Conservation (phyloP, 2,329 filamentous ascomycete genomes). For the Colletotrichum sp. region DNA sequence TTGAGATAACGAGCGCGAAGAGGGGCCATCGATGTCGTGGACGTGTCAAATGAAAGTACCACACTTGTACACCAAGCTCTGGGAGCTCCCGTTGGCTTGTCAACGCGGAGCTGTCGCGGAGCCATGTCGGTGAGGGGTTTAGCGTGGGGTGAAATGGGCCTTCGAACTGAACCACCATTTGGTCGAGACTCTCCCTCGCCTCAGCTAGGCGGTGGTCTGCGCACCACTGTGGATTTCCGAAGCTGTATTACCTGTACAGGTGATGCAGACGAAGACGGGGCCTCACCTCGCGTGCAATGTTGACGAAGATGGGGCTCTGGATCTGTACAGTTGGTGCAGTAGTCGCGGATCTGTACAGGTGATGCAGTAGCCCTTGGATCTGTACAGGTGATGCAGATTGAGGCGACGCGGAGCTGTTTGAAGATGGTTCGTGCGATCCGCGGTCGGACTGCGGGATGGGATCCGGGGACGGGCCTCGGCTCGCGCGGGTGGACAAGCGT, state of each 20-base stretch:
- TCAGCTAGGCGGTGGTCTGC: neutral
- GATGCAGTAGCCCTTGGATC: neutral
- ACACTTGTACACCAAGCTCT: neutral
- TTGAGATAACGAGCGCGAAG: neutral
- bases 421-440: neutral
- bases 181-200: neutral
- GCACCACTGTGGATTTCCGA: neutral
- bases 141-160: neutral
- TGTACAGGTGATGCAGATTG: neutral
- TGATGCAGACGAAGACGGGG: neutral
- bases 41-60: neutral
- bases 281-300: neutral
- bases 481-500: neutral
- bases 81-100: neutral
- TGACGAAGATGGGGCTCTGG: neutral
- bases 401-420: neutral
- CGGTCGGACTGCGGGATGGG: neutral
- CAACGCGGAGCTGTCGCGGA: neutral
- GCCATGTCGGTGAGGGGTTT: conserved; percentile 1
- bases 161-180: neutral
- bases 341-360: neutral
- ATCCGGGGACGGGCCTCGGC: neutral
- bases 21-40: neutral
- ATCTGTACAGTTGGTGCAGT: neutral
- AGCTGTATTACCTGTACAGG: neutral